Evolutionary conservation across 805 yeast genomes (phyloP).

Genomic region (Jamesozyma spencerorum): DNA sequence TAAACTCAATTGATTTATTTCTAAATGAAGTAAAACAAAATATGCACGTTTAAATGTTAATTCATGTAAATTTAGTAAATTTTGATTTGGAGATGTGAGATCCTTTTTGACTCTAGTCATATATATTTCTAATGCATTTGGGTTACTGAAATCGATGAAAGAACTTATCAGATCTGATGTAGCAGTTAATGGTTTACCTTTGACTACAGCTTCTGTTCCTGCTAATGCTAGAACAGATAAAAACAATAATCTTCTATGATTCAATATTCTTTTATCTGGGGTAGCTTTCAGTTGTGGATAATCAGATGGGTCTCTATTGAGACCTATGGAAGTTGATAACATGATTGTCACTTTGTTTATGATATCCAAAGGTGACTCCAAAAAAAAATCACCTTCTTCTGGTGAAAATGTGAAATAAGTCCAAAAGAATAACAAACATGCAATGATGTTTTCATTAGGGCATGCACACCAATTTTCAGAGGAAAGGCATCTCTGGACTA

Average conservation of each 20-base stretch:
- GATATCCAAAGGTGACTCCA: conserved; percentile 27
- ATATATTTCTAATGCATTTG: conserved; percentile 14
- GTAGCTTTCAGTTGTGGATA: conserved; percentile 12
- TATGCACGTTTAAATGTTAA: conserved; percentile 18
- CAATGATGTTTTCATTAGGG: conserved; percentile 26
- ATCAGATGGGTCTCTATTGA: conserved; percentile 27
- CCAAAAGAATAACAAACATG: conserved; percentile 27
- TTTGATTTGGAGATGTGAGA: conserved; percentile 6
- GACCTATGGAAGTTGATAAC: conserved; percentile 25
- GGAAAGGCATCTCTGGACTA: conserved; percentile 19
- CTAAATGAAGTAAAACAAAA: conserved; percentile 17
- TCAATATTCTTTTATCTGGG: conserved; percentile 13
- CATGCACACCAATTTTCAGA: conserved; percentile 24
- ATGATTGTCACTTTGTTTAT: conserved; percentile 20
- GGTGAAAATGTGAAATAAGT: conserved; percentile 27
- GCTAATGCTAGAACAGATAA: conserved; percentile 17
- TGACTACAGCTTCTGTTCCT: conserved; percentile 21
- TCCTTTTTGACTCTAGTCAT: conserved; percentile 16
- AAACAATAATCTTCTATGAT: conserved; percentile 27
- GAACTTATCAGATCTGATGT: conserved; percentile 11
- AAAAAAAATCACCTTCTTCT: conserved; percentile 28
- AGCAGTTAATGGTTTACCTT: conserved; percentile 16
- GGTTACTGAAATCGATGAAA: conserved; percentile 15
- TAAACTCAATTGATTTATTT: conserved; percentile 18
- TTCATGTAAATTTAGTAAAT: conserved; percentile 15